Evolutionary conservation across 306 rosid genomes (phyloP).

Genomic region (Sechiopsis laciniata): DNA sequence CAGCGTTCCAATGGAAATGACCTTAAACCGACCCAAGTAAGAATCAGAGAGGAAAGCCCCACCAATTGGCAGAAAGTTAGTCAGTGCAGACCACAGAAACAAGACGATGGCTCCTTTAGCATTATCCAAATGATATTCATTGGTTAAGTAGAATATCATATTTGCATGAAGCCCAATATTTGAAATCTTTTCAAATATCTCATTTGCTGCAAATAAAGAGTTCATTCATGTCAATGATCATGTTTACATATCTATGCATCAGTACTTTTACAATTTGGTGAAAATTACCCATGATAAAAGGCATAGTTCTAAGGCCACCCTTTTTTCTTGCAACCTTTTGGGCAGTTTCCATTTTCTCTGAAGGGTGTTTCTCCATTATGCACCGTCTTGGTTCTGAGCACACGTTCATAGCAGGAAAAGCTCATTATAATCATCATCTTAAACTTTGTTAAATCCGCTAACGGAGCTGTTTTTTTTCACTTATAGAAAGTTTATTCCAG

Average conservation of each 20-base stretch:
- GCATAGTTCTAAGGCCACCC: constrained; percentile 76
- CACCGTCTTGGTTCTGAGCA: constrained; percentile 18
- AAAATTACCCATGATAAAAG: constrained; percentile 58
- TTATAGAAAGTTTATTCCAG: not conserved
- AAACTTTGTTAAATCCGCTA: constrained; percentile 19
- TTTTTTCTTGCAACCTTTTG: constrained; percentile 31
- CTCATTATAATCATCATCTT: not conserved
- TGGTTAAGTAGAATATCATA: constrained; percentile 49
- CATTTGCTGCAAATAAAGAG: constrained; percentile 47
- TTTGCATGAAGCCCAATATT: constrained; percentile 55
- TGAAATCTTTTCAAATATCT: constrained; percentile 72
- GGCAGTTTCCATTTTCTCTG: constrained; percentile 31
- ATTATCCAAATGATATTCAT: constrained; percentile 40
- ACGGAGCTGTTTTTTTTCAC: not conserved
- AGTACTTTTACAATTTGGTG: not conserved
- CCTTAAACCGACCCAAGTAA: constrained; percentile 57
- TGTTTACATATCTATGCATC: not conserved
- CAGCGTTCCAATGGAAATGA: constrained; percentile 42
- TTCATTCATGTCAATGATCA: not conserved
- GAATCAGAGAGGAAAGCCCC: constrained; percentile 90
- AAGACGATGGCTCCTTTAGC: constrained; percentile 38
- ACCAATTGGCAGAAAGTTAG: constrained; percentile 38
- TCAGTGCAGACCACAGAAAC: constrained; percentile 46
- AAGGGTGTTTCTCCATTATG: constrained; percentile 31
- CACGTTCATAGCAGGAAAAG: constrained; percentile 18